phyloP scores from a whole-genome alignment of 371 early-diverging fungal genomes.

The Syncephalis plumigaleata region DNA sequence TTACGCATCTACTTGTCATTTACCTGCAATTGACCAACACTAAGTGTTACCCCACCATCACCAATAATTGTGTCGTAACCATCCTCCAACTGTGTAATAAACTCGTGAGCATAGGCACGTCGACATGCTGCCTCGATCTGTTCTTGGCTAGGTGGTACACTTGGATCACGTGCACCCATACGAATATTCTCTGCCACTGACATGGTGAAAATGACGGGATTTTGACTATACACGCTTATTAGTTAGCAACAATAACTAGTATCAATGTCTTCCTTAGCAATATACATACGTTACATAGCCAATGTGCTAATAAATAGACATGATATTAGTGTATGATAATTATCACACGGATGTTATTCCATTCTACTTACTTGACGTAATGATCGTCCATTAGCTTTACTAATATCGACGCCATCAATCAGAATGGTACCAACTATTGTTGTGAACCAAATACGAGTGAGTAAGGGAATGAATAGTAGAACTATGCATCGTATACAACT shows the following conservation, averaged over 20 bases:
- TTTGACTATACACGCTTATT: slow-evolving; percentile 82
- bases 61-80: slow-evolving; percentile 61
- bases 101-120: slow-evolving; percentile 48
- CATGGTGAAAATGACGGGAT: slow-evolving; percentile 63
- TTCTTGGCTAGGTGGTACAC: slow-evolving; percentile 17
- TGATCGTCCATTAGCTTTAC: not conserved
- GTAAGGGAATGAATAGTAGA: no score
- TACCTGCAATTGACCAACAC: slow-evolving; percentile 33
- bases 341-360: no score
- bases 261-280: no score
- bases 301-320: no score
- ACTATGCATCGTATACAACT: not conserved
- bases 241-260: no score
- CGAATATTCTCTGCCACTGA: slow-evolving; percentile 65
- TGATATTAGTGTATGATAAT: no score
- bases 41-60: slow-evolving; percentile 37
- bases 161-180: slow-evolving; percentile 20
- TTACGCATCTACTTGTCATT: no score
- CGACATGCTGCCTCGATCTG: slow-evolving; percentile 27
- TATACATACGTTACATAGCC: no score
- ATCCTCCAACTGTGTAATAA: slow-evolving; percentile 31
- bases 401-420: not conserved
- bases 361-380: not conserved
- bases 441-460: no score
- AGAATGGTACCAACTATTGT: not conserved